Evolutionary conservation across 1,284 basidiomycete species (phyloP).

Genomic region (Malassezia nana): DNA sequence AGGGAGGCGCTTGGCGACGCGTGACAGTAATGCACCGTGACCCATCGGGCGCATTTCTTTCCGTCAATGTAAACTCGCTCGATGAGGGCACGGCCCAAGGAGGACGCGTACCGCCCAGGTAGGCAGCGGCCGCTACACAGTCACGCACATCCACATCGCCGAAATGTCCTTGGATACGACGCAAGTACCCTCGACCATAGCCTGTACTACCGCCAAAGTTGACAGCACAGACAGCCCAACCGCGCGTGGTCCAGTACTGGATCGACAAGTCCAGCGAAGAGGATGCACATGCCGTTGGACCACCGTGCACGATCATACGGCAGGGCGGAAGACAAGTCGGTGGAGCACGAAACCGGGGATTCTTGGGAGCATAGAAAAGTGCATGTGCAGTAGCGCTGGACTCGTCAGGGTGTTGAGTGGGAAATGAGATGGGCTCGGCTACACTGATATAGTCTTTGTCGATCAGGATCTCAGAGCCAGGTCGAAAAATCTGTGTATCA

Average conservation of each 20-base stretch:
- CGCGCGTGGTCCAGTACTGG: slow-evolving; percentile 52
- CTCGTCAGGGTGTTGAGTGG: slow-evolving; percentile 30
- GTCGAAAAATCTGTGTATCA: background rate
- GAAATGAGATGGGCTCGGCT: slow-evolving; percentile 30
- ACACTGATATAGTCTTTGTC: slow-evolving; percentile 20
- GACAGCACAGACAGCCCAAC: slow-evolving; percentile 56
- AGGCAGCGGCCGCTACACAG: slow-evolving; percentile 54
- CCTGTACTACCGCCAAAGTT: slow-evolving; percentile 63
- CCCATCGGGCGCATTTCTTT: slow-evolving; percentile 6
- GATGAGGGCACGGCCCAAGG: background rate
- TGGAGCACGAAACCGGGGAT: slow-evolving; percentile 55
- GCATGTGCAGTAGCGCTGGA: slow-evolving; percentile 49
- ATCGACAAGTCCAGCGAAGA: slow-evolving; percentile 53
- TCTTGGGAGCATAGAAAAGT: slow-evolving; percentile 58
- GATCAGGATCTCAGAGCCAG: background rate
- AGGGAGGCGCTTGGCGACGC: background rate
- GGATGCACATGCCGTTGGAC: slow-evolving; percentile 54
- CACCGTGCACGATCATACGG: slow-evolving; percentile 59
- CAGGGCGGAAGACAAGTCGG: slow-evolving; percentile 58
- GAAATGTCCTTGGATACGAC: slow-evolving; percentile 59
- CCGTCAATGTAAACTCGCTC: slow-evolving; percentile 7
- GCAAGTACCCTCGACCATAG: slow-evolving; percentile 51
- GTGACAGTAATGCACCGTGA: slow-evolving; percentile 11
- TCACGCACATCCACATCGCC: slow-evolving; percentile 61
- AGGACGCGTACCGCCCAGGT: slow-evolving; percentile 49